Base-by-base conservation (phyloP, 805 yeast genomes). In the Sugiyamaella smithiae region DNA sequence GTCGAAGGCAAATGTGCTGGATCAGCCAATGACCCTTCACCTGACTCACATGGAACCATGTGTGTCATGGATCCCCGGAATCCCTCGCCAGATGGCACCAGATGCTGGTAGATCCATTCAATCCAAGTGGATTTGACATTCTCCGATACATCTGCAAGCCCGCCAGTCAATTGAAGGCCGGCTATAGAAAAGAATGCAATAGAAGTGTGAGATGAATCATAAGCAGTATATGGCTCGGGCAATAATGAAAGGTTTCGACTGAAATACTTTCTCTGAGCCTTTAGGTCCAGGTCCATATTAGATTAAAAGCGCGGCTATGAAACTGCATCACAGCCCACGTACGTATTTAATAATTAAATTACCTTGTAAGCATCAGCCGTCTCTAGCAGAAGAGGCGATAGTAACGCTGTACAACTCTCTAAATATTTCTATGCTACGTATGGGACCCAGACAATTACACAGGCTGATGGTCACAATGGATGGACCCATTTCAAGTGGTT, bases 1-100 rank as follows among this genome's bases (percentile, higher is more conserved):
- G 97, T 89, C 4, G 89, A 80, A 0, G 91, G 78, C 5, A 88
- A 64, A 54, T 80, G 84, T 1, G 90, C 78, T 1, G 80, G 68
- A 4, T 46, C 51, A 4, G 32, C 32, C 8, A 40, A n/a, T 4
- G 5, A n/a, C 28, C 33, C 19, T 14, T n/a, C 17, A 12, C 22
- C n/a, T 36, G 24, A 25, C 32, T 20, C 14, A 6, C 19, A 6
- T 12, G 17, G 14, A 6, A n/a, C 36, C 19, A 14, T 38, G 57
- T 81, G 82, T 1, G 75, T 69, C 22, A 68, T 56, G 5, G 85
- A 80, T 1, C 88, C 79, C 46, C 88, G 64, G 62, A 85, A 85
- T 0, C 86, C 81, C 5, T 63, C 68, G 0, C 64, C 65, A 0
- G 66, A 48, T 19, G 61, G 69, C 2, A 75, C 68, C n/a, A 69